Base-by-base conservation (phyloP, 371 early-diverging fungal genomes). In the Saksenaea vasiformis region DNA sequence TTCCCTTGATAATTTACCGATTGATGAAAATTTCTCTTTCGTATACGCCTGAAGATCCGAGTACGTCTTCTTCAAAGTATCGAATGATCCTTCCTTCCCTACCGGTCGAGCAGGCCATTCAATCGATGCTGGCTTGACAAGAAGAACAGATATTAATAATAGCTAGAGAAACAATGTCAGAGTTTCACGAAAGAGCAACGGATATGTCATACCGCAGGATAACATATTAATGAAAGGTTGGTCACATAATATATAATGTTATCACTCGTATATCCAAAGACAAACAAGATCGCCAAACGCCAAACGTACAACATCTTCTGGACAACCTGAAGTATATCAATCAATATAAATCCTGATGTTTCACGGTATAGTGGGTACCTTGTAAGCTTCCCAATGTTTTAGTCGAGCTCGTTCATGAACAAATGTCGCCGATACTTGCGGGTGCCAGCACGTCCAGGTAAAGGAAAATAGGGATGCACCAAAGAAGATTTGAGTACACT, bases 371-470 rank as follows among this genome's bases (percentile, higher is more conserved):
- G 7, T 35, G 38, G 24, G 5, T 66, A 66, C 66, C 61, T 60
- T 66, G 39, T 66, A 66, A 7, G 44, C 4, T 2, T 43, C 51
- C 61, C 60, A 61, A 19, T 61, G 51, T 19, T 60, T 54, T 2
- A 66, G 36, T 5, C 39, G 58, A 7, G 27, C 41, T 22, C 17
- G 36, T 41, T 44, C 54, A 38, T 60, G 61, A 61, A 47, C 41
- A 47, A 56, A 60, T 1, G 60, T 61, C 24, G 54, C 56, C 17
- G 66, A 66, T 15, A 44, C 66, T 17, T 41, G 22, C 10, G 53
- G 59, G 28, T 66, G 66, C 66, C 66, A 66, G n/a, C 56, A 22
- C 61, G 60, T 61, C 61, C 66, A 66, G 15, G 51, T 5, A 26
- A 55, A 60, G 2, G 66, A 66, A 13, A 60, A 36, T 2, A 53